Conservation (phyloP, 164 flowering plant genomes). For the Taxillus chinensis region DNA sequence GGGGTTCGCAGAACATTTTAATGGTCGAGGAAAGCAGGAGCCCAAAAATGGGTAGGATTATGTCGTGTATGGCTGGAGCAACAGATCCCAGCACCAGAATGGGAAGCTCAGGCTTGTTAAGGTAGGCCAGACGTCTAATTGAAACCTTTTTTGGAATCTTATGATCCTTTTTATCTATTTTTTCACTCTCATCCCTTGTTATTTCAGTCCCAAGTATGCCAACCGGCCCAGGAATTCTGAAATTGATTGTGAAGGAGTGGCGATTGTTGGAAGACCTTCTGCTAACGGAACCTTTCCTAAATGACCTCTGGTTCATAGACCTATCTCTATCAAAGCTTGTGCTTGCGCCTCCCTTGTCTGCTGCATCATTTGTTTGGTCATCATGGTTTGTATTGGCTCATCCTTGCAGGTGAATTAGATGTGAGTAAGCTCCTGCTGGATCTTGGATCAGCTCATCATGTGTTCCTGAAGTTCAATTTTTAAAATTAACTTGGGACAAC, state of each 20-base stretch:
- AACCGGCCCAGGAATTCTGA: conserved; percentile 17
- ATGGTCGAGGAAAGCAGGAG: conserved; percentile 40
- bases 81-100: conserved; percentile 36
- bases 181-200: neutral
- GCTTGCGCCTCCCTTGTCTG: neutral
- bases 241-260: conserved; percentile 16
- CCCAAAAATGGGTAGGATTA: conserved; percentile 47
- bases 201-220: conserved; percentile 14
- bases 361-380: conserved; percentile 3
- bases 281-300: conserved; percentile 25
- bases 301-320: conserved; percentile 21
- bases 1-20: conserved; percentile 42
- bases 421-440: conserved; percentile 55
- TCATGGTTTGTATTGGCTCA: conserved; percentile 17
- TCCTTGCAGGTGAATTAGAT: conserved; percentile 48
- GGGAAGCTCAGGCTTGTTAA: conserved; percentile 59
- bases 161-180: conserved; percentile 1
- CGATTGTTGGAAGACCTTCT: conserved; percentile 24
- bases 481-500: neutral
- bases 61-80: conserved; percentile 39
- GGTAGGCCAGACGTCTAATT: conserved; percentile 28
- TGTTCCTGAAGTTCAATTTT: conserved; percentile 32
- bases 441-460: conserved; percentile 45
- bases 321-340: conserved; percentile 12
- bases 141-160: conserved; percentile 21